phyloP scores from a whole-genome alignment of 1,284 basidiomycete genomes.

The Cutaneotrichosporon sp. region DNA sequence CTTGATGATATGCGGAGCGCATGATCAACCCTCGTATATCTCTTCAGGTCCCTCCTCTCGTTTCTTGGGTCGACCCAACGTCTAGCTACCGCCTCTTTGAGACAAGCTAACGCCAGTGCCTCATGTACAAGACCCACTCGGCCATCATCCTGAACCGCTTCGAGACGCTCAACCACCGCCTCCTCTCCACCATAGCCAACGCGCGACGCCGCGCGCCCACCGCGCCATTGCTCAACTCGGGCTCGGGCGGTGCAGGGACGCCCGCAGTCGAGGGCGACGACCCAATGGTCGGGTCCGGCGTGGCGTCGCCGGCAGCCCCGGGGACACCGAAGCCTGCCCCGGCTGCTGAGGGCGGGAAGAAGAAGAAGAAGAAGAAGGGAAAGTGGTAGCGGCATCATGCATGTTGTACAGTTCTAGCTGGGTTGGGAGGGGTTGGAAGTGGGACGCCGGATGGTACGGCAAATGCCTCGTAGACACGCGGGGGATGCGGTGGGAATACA shows the following conservation, averaged over 20 bases:
- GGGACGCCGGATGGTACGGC: not conserved
- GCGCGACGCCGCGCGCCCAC: constrained; percentile 26
- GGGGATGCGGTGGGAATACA: too few species aligned
- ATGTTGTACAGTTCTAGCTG: constrained; percentile 18
- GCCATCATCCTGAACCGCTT: constrained; percentile 92
- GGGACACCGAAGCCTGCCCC: constrained; percentile 12
- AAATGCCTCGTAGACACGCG: too few species aligned
- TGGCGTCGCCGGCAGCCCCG: constrained; percentile 12
- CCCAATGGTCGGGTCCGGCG: constrained; percentile 22
- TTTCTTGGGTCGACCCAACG: not conserved
- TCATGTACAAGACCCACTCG: constrained; percentile 91
- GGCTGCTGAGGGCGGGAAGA: constrained; percentile 18
- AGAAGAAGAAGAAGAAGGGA: constrained; percentile 38
- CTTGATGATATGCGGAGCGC: too few species aligned
- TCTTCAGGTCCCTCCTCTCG: not conserved
- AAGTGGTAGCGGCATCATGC: constrained; percentile 24
- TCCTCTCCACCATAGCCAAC: constrained; percentile 48
- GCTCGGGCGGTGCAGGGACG: constrained; percentile 12
- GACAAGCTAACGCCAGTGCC: constrained; percentile 62
- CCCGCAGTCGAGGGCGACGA: constrained; percentile 24
- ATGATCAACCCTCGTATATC: too few species aligned
- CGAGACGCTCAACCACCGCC: constrained; percentile 74
- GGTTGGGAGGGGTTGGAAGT: not conserved
- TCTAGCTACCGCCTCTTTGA: not conserved
- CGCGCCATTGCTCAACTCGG: constrained; percentile 5